Percentiles rank a stretch among this genome's conserved stretches.
phyloP scores from a whole-genome alignment of 1,139 yeast species.

The Pichia sp. region DNA sequence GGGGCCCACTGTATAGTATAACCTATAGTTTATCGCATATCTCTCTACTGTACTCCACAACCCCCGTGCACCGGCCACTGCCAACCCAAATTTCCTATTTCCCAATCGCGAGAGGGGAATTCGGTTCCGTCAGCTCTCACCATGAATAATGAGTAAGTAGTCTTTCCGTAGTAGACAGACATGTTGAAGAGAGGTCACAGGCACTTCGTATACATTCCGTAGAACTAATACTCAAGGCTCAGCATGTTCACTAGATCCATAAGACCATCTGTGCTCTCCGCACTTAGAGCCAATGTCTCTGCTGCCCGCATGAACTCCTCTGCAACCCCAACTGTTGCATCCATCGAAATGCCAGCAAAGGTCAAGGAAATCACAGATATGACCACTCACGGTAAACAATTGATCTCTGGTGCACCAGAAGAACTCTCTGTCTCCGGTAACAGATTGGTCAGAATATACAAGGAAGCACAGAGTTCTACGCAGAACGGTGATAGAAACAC shows the following conservation, averaged over 20 bases:
- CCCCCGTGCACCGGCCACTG: too few species aligned
- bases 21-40: too few species aligned
- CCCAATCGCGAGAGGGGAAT: too few species aligned
- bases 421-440: slow-evolving; percentile 43
- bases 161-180: too few species aligned
- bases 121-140: too few species aligned
- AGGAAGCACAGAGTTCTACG: slow-evolving; percentile 75
- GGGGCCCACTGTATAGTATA: too few species aligned
- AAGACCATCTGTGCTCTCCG: slow-evolving; percentile 4
- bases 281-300: neutral
- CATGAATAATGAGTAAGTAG: too few species aligned
- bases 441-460: slow-evolving; percentile 70
- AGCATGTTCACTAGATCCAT: slow-evolving; percentile 9
- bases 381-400: slow-evolving; percentile 42
- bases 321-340: slow-evolving; percentile 13
- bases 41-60: too few species aligned
- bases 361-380: slow-evolving; percentile 16
- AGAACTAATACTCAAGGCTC: too few species aligned
- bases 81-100: too few species aligned
- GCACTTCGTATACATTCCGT: too few species aligned
- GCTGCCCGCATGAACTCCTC: slow-evolving; percentile 10
- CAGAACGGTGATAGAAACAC: slow-evolving; percentile 61
- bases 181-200: too few species aligned
- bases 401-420: slow-evolving; percentile 74
- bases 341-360: slow-evolving; percentile 13